These are phyloP conservation scores for Erucastrum elatum DNA, from an alignment of 345 rosid genomes.

Conservation along the genomic window DNA sequence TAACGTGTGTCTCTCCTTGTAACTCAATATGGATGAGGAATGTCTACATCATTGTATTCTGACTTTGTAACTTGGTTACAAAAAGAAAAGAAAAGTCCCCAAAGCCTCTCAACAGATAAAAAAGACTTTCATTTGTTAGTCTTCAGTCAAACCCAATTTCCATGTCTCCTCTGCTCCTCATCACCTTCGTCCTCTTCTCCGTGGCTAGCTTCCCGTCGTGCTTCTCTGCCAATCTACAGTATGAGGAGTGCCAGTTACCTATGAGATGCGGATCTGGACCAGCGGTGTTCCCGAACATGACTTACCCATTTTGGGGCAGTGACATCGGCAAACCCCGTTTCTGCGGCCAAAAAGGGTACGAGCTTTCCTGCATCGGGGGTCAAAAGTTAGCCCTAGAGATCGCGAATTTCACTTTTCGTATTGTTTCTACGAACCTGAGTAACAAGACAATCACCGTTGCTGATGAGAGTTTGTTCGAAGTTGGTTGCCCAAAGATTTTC, in stretches of 20 bases:
- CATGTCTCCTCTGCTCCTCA: conserved; percentile 9
- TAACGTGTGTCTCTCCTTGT: too few relatives aligned
- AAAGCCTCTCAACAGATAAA: background rate
- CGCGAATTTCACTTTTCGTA: background rate
- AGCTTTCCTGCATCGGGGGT: conserved; percentile 34
- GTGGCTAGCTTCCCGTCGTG: conserved; percentile 22
- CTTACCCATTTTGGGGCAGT: conserved; percentile 59
- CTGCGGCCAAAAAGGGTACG: conserved; percentile 45
- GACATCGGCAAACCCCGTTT: background rate
- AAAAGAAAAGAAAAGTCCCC: background rate
- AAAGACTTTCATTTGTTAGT: background rate
- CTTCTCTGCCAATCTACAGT: conserved; percentile 21
- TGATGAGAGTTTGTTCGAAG: background rate
- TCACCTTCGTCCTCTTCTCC: conserved; percentile 21
- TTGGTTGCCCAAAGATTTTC: conserved; percentile 18
- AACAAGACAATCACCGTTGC: conserved; percentile 25
- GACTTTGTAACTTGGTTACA: too few relatives aligned
- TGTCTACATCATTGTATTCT: too few relatives aligned
- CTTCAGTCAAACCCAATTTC: conserved; percentile 4
- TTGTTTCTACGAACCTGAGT: background rate
- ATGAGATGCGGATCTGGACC: conserved; percentile 41
- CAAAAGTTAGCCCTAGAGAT: background rate
- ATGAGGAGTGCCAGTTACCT: conserved; percentile 25
- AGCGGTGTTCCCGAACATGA: background rate
- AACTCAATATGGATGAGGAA: too few relatives aligned